Percentiles rank a stretch among this genome's conserved stretches.
These are phyloP conservation scores for Neoarthrinium moseri DNA, from an alignment of 2,329 filamentous ascomycete species.

Conservation along the genomic window DNA sequence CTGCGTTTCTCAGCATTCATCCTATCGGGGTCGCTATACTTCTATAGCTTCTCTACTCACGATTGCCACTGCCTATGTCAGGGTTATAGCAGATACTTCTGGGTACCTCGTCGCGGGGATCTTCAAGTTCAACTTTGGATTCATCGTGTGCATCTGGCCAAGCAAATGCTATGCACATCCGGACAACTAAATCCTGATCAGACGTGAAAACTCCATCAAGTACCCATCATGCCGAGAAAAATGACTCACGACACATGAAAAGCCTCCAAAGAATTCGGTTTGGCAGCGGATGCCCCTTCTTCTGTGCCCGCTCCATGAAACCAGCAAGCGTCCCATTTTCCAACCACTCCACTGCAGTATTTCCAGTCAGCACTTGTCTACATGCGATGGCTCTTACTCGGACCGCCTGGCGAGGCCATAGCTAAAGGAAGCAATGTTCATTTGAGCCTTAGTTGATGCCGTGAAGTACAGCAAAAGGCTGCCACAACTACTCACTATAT, in stretches of 20 bases:
- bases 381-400: too few relatives aligned
- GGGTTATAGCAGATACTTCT: not conserved
- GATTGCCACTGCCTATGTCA: not conserved
- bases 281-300: not conserved
- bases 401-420: too few relatives aligned
- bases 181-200: not conserved
- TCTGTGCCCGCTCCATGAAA: not conserved
- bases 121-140: not conserved
- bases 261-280: constrained; percentile 8
- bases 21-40: not conserved
- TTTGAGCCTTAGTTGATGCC: too few relatives aligned
- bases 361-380: too few relatives aligned
- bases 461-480: too few relatives aligned
- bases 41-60: not conserved
- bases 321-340: constrained; percentile 3
- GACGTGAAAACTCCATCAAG: not conserved
- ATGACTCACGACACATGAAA: constrained; percentile 1
- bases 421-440: too few relatives aligned
- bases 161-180: not conserved
- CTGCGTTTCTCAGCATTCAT: not conserved
- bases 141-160: not conserved
- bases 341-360: constrained; percentile 7
- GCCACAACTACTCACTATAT: too few relatives aligned
- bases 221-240: too few relatives aligned
- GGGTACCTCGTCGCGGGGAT: not conserved